Base-by-base conservation (phyloP, 257 asterid species). In the Knoxia roxburghii region DNA sequence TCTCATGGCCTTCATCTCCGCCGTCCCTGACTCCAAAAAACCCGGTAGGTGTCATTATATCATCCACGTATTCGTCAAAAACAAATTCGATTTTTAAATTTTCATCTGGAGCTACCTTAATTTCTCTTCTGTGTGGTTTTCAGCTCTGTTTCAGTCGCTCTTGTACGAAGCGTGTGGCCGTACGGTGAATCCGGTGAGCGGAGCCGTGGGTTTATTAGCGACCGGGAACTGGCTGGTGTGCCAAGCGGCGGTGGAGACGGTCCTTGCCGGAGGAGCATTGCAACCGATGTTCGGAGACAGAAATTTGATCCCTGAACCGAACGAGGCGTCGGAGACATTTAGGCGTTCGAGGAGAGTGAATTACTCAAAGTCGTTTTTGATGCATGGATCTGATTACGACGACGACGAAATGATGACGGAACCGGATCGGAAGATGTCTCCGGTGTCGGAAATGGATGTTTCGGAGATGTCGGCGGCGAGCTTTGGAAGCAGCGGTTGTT, bases 131-230 rank as follows among this genome's bases (percentile, higher is more conserved):
- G 52, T 65, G 21, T 35, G 4, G 18, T 35, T 70, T 53, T 67
- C 39, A 82, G 97, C 94, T 68, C 43, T 90, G 70, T 93, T 93
- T 71, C 90, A 81, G 52, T 93, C 98, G 21, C 81, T 93, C 71
- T 53, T 93, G 56, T 88, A 69, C 4, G 98, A 93, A 78, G 98
- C 98, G 6, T 87, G 97, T 21, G 97, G 97, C 48, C 82, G 98
- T 58, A 82, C 93, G 64, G 87, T 85, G 79, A 88, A 90, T 68
- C 98, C 98, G 33, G 97, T 93, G 66, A 71, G 73, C 61, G 98
- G 98, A 35, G 97, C 90, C 18, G 96, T 93, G 32, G 98, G 97
- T 41, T 75, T 93, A 26, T 40, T 88, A 12, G 71, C 89, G 68
- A 64, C 87, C 49, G 95, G 97, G 0, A 83, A 89, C 67, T 93